Conservation (phyloP, 495 filamentous ascomycete species). For the Aspergillus steynii region DNA sequence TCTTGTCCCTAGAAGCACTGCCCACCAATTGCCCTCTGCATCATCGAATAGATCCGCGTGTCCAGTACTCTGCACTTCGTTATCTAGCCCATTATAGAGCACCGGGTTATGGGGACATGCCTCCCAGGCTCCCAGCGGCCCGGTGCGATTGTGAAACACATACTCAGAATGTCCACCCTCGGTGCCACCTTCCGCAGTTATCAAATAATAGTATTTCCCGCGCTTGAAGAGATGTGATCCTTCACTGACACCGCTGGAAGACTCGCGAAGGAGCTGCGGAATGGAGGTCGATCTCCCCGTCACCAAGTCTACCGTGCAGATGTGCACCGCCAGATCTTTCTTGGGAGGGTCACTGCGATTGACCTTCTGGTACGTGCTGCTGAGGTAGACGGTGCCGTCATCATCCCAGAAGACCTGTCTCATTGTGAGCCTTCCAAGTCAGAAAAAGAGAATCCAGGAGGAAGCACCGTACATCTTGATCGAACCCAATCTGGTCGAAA, state of each 20-base stretch:
- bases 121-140: too few species aligned
- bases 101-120: too few species aligned
- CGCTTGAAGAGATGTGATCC: constrained; percentile 57
- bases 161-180: background rate
- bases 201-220: constrained; percentile 53
- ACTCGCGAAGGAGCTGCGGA: background rate
- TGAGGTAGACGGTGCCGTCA: constrained; percentile 41
- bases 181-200: constrained; percentile 53
- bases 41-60: too few species aligned
- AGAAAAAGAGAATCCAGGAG: too few species aligned
- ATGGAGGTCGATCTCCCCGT: too few species aligned
- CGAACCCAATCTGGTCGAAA: constrained; percentile 55
- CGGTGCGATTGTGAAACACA: too few species aligned
- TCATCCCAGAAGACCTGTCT: constrained; percentile 58
- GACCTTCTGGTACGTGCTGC: constrained; percentile 3
- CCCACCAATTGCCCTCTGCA: too few species aligned
- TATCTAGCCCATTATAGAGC: too few species aligned
- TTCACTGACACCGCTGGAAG: constrained; percentile 49
- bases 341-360: constrained; percentile 5
- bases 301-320: too few species aligned
- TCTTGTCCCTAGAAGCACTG: too few species aligned
- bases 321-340: background rate
- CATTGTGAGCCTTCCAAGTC: too few species aligned
- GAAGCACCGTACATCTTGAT: constrained; percentile 25
- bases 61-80: too few species aligned